phyloP scores from a whole-genome alignment of 352 stramenopile genomes.

The Phytophthora niederhauseri region DNA sequence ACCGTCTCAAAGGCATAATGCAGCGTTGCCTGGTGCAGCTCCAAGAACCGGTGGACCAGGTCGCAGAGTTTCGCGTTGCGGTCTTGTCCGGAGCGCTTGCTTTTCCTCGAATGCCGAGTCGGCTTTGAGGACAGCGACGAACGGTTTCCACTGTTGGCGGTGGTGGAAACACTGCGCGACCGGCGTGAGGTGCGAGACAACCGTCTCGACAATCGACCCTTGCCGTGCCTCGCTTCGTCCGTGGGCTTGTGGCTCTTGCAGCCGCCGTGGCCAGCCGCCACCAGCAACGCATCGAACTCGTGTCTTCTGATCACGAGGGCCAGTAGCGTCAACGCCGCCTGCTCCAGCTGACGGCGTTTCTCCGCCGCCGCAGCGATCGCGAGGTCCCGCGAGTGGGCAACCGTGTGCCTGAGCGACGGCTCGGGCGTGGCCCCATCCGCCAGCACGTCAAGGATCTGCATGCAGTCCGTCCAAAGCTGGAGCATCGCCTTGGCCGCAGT shows the following conservation, averaged over 20 bases:
- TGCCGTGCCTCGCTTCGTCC: constrained; percentile 23
- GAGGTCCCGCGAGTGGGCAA: constrained; percentile 30
- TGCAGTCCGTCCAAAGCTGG: constrained; percentile 61
- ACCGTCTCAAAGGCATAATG: constrained; percentile 51
- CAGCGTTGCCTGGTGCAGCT: constrained; percentile 70
- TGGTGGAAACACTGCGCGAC: constrained; percentile 34
- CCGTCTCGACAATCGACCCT: constrained; percentile 26
- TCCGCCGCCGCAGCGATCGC: constrained; percentile 27
- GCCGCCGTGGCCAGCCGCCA: constrained; percentile 52
- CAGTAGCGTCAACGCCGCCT: constrained; percentile 43
- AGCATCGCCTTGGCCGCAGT: constrained; percentile 50
- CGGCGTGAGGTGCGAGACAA: constrained; percentile 26
- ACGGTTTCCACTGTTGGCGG: constrained; percentile 10
- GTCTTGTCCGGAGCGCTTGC: constrained; percentile 21
- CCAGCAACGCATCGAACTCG: constrained; percentile 65
- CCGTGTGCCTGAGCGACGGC: constrained; percentile 34
- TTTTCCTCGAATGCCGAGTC: constrained; percentile 13
- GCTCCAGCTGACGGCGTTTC: constrained; percentile 42
- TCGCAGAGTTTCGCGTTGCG: constrained; percentile 48
- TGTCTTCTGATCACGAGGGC: constrained; percentile 49
- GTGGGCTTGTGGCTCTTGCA: constrained; percentile 56
- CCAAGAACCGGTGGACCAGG: constrained; percentile 56
- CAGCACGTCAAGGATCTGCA: constrained; percentile 52
- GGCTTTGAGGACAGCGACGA: constrained; percentile 10
- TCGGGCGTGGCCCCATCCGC: constrained; percentile 33